A percentile compares a stretch with the other conserved stretches of the same genome.
Conservation (phyloP, 83 land plant genomes). For the Picea engelmannii region DNA sequence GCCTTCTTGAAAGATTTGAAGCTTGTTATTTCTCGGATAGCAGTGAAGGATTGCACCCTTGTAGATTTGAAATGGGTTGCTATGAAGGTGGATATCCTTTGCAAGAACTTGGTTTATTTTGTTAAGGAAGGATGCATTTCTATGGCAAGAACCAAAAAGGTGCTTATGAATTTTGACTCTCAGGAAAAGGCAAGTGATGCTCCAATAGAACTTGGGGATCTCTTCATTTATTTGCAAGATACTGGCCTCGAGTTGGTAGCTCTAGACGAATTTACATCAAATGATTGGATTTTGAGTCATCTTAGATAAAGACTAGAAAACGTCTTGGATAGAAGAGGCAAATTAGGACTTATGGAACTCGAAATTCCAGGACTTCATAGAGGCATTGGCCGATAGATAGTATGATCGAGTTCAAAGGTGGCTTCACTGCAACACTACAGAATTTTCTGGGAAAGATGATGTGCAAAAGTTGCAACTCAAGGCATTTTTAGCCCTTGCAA, state of each 20-base stretch:
- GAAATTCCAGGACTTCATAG: conserved; percentile 26
- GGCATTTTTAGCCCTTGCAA: conserved; percentile 16
- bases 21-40: conserved; percentile 35
- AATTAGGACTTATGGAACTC: conserved; percentile 28
- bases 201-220: conserved; percentile 19
- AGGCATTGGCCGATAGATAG: conserved; percentile 16
- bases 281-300: background rate
- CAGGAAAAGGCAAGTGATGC: conserved; percentile 20
- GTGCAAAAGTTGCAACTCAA: conserved; percentile 34
- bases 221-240: conserved; percentile 17
- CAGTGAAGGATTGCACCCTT: conserved; percentile 41
- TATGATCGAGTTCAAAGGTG: conserved; percentile 22
- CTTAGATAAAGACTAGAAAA: background rate
- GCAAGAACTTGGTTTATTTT: conserved; percentile 16
- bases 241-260: conserved; percentile 30
- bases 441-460: conserved; percentile 26
- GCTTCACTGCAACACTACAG: conserved; percentile 22
- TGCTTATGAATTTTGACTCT: conserved; percentile 28
- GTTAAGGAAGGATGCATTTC: conserved; percentile 10
- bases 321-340: background rate
- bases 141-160: background rate
- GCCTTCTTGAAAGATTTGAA: too few relatives aligned
- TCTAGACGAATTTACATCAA: background rate
- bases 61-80: conserved; percentile 32
- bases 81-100: conserved; percentile 22